Percentiles rank a stretch among this genome's conserved stretches.
Evolutionary conservation across 2,329 filamentous ascomycete species (phyloP).

Genomic region (Pseudocercospora vitis): DNA sequence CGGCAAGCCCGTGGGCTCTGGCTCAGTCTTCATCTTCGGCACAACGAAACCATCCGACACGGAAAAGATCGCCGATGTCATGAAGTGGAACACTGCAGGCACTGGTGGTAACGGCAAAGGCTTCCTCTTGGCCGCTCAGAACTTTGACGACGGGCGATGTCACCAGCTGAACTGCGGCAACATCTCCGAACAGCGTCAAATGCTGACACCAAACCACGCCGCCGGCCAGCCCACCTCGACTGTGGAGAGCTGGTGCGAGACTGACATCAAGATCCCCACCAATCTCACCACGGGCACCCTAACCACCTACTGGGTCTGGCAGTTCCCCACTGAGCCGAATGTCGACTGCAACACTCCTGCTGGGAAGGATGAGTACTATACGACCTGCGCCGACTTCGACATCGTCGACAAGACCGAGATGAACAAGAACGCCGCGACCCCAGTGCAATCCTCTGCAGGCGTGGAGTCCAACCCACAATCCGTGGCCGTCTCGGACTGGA

Average conservation of each 20-base stretch:
- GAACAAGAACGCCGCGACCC: constrained; percentile 21
- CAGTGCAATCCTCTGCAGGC: constrained; percentile 12
- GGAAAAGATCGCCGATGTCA: constrained; percentile 64
- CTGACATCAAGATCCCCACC: constrained; percentile 71
- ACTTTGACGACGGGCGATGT: constrained; percentile 89
- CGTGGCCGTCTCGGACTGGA: constrained; percentile 42
- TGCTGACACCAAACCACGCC: constrained; percentile 55
- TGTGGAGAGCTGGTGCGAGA: constrained; percentile 75
- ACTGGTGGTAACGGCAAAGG: constrained; percentile 79
- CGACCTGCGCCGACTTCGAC: constrained; percentile 58
- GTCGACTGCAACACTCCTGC: constrained; percentile 47
- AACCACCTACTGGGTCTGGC: constrained; percentile 95
- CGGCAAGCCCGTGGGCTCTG: constrained; percentile 47
- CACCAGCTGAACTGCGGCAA: constrained; percentile 68
- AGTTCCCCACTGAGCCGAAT: constrained; percentile 66
- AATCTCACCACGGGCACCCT: constrained; percentile 64
- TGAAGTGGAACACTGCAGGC: constrained; percentile 79
- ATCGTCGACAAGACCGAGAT: constrained; percentile 42
- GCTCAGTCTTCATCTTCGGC: constrained; percentile 52
- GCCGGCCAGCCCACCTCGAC: constrained; percentile 48
- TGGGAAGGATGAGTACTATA: constrained; percentile 59
- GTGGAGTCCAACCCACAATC: constrained; percentile 43
- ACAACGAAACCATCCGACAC: constrained; percentile 50
- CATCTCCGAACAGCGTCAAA: constrained; percentile 61
- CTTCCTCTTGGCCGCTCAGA: constrained; percentile 69